A percentile compares a stretch with the other conserved stretches of the same genome.
Evolutionary conservation across 331 rosid species (phyloP).

Genomic region (Acacia concinna): DNA sequence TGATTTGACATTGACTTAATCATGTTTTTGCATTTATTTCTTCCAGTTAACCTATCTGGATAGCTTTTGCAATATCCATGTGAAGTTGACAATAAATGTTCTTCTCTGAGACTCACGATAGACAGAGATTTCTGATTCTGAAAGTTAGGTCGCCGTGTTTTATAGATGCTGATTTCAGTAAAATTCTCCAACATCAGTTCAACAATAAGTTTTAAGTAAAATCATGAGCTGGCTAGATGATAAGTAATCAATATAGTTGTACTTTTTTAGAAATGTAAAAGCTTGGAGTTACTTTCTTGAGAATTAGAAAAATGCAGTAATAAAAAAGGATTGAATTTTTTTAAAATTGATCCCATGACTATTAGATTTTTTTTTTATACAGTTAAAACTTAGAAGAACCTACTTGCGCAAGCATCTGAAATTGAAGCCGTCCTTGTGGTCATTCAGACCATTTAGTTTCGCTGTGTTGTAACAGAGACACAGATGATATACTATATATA

Average conservation of each 20-base stretch:
- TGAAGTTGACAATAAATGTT: constrained; percentile 15
- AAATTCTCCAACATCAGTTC: not conserved
- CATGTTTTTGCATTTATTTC: constrained; percentile 19
- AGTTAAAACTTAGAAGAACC: constrained; percentile 22
- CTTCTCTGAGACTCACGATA: not conserved
- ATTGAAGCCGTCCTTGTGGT: constrained; percentile 26
- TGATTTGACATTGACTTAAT: constrained; percentile 7
- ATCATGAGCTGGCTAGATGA: not conserved
- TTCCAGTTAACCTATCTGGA: constrained; percentile 9
- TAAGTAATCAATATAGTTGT: not conserved
- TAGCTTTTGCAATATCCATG: constrained; percentile 11
- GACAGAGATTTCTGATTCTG: constrained; percentile 11
- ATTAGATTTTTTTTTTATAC: constrained; percentile 12
- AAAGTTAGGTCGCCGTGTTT: not conserved
- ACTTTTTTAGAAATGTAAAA: not conserved
- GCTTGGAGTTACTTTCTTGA: constrained; percentile 4
- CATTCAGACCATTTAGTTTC: too few relatives aligned
- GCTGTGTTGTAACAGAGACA: too few relatives aligned
- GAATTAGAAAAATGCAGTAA: constrained; percentile 16
- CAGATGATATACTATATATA: too few relatives aligned
- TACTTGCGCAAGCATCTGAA: constrained; percentile 18
- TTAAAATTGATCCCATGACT: constrained; percentile 19
- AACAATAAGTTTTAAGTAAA: not conserved
- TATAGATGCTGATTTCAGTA: not conserved
- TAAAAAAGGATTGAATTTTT: not conserved